These are phyloP conservation scores for Epichloe gansuensis DNA, from an alignment of 2,329 filamentous ascomycete genomes.

Conservation along the genomic window DNA sequence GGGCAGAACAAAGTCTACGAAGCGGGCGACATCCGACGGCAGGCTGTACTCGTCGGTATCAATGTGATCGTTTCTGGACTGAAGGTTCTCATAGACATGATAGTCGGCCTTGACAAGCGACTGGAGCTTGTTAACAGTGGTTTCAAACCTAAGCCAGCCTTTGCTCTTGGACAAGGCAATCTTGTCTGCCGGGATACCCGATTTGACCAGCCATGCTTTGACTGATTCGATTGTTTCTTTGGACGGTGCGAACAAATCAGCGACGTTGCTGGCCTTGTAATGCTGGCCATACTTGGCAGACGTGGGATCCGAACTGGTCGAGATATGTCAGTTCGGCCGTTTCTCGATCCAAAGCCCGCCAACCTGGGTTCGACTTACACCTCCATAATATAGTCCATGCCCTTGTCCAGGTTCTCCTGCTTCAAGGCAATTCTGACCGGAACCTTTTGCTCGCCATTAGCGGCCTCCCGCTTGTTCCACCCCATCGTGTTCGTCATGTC, in stretches of 20 bases:
- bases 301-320: slow-evolving; percentile 24
- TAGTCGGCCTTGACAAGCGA: slow-evolving; percentile 39
- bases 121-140: slow-evolving; percentile 40
- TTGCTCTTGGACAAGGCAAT: slow-evolving; percentile 37
- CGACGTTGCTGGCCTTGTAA: slow-evolving; percentile 30
- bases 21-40: slow-evolving; percentile 21
- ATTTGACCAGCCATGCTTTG: slow-evolving; percentile 37
- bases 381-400: slow-evolving; percentile 28
- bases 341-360: background rate
- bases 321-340: background rate
- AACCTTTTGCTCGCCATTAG: slow-evolving; percentile 11
- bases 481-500: slow-evolving; percentile 6
- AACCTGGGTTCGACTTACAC: slow-evolving; percentile 15
- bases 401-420: slow-evolving; percentile 32
- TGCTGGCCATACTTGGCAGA: slow-evolving; percentile 34
- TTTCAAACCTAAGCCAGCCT: slow-evolving; percentile 42
- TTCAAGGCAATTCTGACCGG: slow-evolving; percentile 30
- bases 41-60: slow-evolving; percentile 30
- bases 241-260: slow-evolving; percentile 28
- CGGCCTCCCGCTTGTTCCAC: slow-evolving; percentile 15
- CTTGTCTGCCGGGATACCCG: slow-evolving; percentile 35
- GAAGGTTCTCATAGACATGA: slow-evolving; percentile 32
- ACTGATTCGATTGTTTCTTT: slow-evolving; percentile 35
- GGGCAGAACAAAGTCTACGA: slow-evolving; percentile 30
- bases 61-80: slow-evolving; percentile 20